Evolutionary conservation across 768 basidiomycete genomes (phyloP).

Genomic region (Termitomyces titanicus): DNA sequence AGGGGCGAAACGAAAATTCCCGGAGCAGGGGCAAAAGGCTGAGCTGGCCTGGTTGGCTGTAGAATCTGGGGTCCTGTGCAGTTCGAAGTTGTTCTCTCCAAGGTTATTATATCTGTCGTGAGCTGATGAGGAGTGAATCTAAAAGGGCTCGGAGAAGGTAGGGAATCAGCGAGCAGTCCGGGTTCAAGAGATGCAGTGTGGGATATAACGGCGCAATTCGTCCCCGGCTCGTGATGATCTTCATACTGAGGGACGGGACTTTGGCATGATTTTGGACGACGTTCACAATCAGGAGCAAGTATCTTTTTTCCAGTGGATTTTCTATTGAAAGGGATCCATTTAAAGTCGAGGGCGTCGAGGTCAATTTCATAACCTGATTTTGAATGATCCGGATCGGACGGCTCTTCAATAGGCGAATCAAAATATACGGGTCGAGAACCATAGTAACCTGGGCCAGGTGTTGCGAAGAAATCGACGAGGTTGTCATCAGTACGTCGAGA

Average conservation of each 20-base stretch:
- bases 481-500: background rate
- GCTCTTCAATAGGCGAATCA: conserved; percentile 50
- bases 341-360: conserved; percentile 45
- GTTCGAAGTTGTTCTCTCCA: background rate
- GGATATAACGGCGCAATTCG: background rate
- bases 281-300: background rate
- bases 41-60: background rate
- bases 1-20: conserved; percentile 36
- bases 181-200: background rate
- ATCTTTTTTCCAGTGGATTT: conserved; percentile 13
- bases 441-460: conserved; percentile 44
- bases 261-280: background rate
- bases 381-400: conserved; percentile 35
- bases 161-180: conserved; percentile 9
- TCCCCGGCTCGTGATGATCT: background rate
- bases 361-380: conserved; percentile 33
- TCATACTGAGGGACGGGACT: background rate
- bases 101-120: background rate
- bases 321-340: conserved; percentile 50
- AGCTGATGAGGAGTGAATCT: conserved; percentile 20
- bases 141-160: conserved; percentile 22
- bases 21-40: conserved; percentile 30
- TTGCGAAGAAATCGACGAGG: conserved; percentile 31
- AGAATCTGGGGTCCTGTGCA: background rate
- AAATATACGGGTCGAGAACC: conserved; percentile 39